Conservation (phyloP, 2,329 filamentous ascomycete genomes). For the Rutstroemia sp. region DNA sequence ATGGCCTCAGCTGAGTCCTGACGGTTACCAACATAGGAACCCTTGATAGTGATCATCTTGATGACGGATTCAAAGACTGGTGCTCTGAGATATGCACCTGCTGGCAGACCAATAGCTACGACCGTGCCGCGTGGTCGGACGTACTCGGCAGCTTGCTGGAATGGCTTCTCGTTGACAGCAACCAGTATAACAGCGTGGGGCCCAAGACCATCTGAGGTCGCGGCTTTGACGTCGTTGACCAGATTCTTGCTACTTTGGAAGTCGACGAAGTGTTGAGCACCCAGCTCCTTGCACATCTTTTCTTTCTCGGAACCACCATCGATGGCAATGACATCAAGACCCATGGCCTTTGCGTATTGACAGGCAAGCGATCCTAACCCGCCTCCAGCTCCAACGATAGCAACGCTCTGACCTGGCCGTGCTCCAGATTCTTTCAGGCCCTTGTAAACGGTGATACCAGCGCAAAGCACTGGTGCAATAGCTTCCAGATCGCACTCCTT, state of each 20-base stretch:
- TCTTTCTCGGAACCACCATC: slow-evolving; percentile 78
- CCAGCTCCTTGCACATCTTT: slow-evolving; percentile 61
- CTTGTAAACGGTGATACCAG: slow-evolving; percentile 84
- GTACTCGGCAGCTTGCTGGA: slow-evolving; percentile 88
- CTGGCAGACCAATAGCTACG: slow-evolving; percentile 83
- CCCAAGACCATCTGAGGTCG: slow-evolving; percentile 72
- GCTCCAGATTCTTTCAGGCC: slow-evolving; percentile 79
- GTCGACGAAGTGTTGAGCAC: slow-evolving; percentile 70
- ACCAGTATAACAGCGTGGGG: slow-evolving; percentile 83
- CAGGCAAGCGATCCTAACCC: slow-evolving; percentile 72
- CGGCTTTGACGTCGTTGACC: slow-evolving; percentile 75
- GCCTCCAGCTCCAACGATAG: slow-evolving; percentile 80
- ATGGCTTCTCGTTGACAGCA: slow-evolving; percentile 82
- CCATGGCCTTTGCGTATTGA: slow-evolving; percentile 91
- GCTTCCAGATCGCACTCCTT: slow-evolving; percentile 70
- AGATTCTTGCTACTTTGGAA: slow-evolving; percentile 70
- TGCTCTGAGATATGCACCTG: slow-evolving; percentile 69
- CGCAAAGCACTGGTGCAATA: slow-evolving; percentile 74
- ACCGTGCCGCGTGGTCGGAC: slow-evolving; percentile 76
- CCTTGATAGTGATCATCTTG: slow-evolving; percentile 87
- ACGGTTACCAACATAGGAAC: slow-evolving; percentile 89
- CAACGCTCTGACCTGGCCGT: slow-evolving; percentile 68
- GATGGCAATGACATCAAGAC: slow-evolving; percentile 71
- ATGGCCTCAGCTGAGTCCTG: slow-evolving; percentile 82
- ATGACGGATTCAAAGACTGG: slow-evolving; percentile 86